Percentiles rank a stretch among this genome's conserved stretches.
phyloP scores from a whole-genome alignment of 2,329 filamentous ascomycete species.

The Chaetoscypha palmicola region DNA sequence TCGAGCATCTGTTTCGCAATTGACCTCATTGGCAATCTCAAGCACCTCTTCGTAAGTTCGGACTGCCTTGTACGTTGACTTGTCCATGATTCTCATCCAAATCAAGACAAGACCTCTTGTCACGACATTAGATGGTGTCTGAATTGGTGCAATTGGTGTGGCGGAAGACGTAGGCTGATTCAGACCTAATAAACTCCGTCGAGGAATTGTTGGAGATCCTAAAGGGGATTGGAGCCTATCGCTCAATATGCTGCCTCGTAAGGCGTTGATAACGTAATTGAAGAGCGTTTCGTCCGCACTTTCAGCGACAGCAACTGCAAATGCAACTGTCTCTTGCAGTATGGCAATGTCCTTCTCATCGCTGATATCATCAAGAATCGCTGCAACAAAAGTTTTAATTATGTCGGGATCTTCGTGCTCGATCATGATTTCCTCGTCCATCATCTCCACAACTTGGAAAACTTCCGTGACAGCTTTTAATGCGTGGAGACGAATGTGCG shows the following conservation, averaged over 20 bases:
- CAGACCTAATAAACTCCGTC: conserved; percentile 19
- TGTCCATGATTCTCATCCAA: conserved; percentile 67
- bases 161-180: conserved; percentile 12
- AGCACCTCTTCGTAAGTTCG: conserved; percentile 57
- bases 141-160: conserved; percentile 12
- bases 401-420: conserved; percentile 51
- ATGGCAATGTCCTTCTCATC: conserved; percentile 58
- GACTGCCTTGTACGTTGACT: conserved; percentile 56
- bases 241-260: conserved; percentile 44
- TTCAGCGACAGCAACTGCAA: conserved; percentile 58
- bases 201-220: conserved; percentile 25
- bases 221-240: conserved; percentile 39
- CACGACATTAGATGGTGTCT: conserved; percentile 62
- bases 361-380: conserved; percentile 53
- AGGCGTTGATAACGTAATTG: conserved; percentile 46
- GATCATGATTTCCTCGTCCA: conserved; percentile 43
- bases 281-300: conserved; percentile 54
- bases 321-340: conserved; percentile 56
- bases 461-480: conserved; percentile 50
- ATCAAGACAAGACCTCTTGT: conserved; percentile 65
- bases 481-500: conserved; percentile 54
- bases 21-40: conserved; percentile 51
- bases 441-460: conserved; percentile 39
- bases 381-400: conserved; percentile 51
- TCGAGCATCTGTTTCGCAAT: conserved; percentile 61